Conservation (phyloP, 2,329 filamentous ascomycete species). For the Neofusicoccum laricinum region DNA sequence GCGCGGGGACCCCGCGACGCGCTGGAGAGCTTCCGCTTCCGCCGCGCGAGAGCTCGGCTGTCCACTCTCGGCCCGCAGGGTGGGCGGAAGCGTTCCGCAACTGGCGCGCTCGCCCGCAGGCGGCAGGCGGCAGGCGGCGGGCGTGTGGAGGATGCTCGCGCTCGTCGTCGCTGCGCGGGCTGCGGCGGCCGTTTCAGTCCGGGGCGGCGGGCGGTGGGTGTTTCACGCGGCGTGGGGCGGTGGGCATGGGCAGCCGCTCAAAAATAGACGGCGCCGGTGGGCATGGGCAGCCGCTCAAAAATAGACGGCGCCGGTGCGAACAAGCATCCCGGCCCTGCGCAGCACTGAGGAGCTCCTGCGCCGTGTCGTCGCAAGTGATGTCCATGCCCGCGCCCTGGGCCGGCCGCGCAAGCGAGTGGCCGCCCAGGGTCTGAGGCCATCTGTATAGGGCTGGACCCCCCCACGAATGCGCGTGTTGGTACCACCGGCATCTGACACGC, state of each 20-base stretch:
- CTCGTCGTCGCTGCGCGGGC: background rate
- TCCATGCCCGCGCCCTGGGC: background rate
- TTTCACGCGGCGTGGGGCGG: slow-evolving; percentile 3
- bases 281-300: background rate
- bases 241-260: background rate
- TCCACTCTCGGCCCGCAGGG: slow-evolving; percentile 5
- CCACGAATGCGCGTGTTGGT: background rate
- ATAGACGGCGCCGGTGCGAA: background rate
- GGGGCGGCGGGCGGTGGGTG: background rate
- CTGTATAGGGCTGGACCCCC: background rate
- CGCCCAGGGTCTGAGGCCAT: background rate
- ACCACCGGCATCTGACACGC: too few species aligned
- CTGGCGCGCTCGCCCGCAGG: too few species aligned
- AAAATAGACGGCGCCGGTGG: background rate
- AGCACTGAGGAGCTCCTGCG: background rate
- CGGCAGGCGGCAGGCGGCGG: background rate
- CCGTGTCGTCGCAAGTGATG: background rate
- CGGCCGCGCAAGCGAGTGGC: background rate
- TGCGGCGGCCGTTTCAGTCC: background rate
- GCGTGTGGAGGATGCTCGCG: background rate
- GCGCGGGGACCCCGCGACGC: slow-evolving; percentile 5
- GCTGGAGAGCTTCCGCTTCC: background rate
- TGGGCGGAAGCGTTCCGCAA: slow-evolving; percentile 9
- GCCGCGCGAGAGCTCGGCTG: slow-evolving; percentile 2
- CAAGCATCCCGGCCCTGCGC: background rate